Evolutionary conservation across 306 rosid genomes (phyloP), one percentile per base, ranked within the genome.

Genomic region (Glycine latifolia): DNA sequence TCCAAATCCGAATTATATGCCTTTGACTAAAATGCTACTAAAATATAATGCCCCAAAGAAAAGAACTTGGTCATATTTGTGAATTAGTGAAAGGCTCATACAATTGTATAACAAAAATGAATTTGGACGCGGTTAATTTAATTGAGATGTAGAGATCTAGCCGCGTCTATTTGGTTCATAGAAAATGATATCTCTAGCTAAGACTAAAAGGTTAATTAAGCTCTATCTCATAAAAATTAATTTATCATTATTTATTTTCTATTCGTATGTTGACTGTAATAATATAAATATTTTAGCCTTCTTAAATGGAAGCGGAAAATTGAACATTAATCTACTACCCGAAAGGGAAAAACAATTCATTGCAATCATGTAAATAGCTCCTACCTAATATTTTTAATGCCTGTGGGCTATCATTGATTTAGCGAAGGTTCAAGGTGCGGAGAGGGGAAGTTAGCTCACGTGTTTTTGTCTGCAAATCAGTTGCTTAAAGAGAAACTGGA

Each of bases 361-460:
- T 44, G 62, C 67, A 82, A 82, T 75, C 47, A 58, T 39, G 54
- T 73, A 55, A 71, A 33, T 33, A 71, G 53, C 39, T n/a, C 48
- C 53, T 73, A 56, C 53, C 78, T 39, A 55, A 55, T 56, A 74
- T 56, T 41, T 74, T 41, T 41, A 74, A 73, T 73, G 65, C 33
- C 0, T 10, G 77, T 72, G 65, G 66, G 78, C 66, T 82, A 87
- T 88, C 85, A 80, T 89, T 85, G 87, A 81, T 85, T 74, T 71
- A 79, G 80, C 60, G 80, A 82, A 68, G 83, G 87, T 79, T 78
- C 55, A 77, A 75, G 82, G 85, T 79, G 87, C 68, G 84, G 86
- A 72, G 86, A 87, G 87, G 89, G 91, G 91, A 79, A 82, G 94
- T 89, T 92, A 86, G 95, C 72, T 92, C 97, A 92, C 95, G 93